Percentiles rank a stretch among this genome's conserved stretches.
These are phyloP conservation scores for Albatrellus sp. DNA, from an alignment of 1,284 basidiomycete genomes.

Conservation along the genomic window DNA sequence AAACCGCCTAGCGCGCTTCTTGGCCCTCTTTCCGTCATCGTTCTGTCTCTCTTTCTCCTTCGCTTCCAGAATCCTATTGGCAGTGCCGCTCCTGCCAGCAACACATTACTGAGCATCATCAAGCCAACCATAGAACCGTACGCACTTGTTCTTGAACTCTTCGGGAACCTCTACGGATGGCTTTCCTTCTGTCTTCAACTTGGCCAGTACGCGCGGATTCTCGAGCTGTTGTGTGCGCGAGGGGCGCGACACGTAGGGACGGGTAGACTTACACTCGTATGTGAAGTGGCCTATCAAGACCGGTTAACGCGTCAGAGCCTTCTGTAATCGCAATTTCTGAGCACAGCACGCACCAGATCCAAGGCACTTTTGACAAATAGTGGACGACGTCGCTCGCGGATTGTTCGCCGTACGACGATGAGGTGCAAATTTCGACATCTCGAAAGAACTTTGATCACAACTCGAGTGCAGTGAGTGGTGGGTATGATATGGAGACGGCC, in stretches of 20 bases:
- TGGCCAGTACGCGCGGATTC: constrained; percentile 51
- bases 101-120: constrained; percentile 3
- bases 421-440: constrained; percentile 77
- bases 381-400: constrained; percentile 48
- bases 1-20: constrained; percentile 43
- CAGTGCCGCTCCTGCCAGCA: constrained; percentile 43
- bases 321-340: too few relatives aligned
- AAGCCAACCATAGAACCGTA: constrained; percentile 9
- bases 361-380: constrained; percentile 72
- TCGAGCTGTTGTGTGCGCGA: constrained; percentile 68
- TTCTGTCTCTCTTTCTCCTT: constrained; percentile 60
- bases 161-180: constrained; percentile 69
- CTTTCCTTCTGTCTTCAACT: constrained; percentile 51
- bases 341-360: constrained; percentile 31
- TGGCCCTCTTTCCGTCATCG: constrained; percentile 24
- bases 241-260: constrained; percentile 67
- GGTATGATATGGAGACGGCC: too few relatives aligned
- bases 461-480: too few relatives aligned
- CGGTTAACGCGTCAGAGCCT: background rate
- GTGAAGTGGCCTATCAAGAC: constrained; percentile 54
- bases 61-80: constrained; percentile 59
- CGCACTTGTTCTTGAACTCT: constrained; percentile 68
- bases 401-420: constrained; percentile 46
- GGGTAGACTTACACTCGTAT: constrained; percentile 60
- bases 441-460: too few relatives aligned